phyloP scores from a whole-genome alignment of 495 filamentous ascomycete species.

The Annulohypoxylon maeteangense region DNA sequence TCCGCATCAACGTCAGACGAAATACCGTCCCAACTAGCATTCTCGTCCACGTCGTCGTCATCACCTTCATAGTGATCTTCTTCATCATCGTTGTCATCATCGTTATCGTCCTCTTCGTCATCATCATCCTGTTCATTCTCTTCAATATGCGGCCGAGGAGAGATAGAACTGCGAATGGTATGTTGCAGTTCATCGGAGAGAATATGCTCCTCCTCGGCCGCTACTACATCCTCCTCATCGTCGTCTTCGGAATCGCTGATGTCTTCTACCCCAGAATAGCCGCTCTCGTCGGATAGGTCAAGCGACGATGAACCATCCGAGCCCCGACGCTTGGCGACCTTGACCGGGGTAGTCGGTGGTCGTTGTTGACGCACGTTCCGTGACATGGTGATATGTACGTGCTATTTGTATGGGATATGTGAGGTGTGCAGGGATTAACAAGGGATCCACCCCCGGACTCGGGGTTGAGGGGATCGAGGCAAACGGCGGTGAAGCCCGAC shows the following conservation, averaged over 20 bases:
- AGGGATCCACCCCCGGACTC: conserved; percentile 35
- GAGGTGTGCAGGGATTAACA: conserved; percentile 34
- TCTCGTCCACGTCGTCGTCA: conserved; percentile 56
- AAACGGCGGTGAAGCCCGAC: conserved; percentile 54
- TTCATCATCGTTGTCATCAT: conserved; percentile 52
- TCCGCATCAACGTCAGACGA: conserved; percentile 58
- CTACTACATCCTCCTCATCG: conserved; percentile 76
- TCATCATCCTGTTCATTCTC: conserved; percentile 50
- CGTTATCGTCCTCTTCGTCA: conserved; percentile 52
- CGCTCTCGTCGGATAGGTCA: conserved; percentile 71
- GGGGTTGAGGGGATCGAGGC: conserved; percentile 36
- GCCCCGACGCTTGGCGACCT: conserved; percentile 51
- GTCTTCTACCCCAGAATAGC: conserved; percentile 77
- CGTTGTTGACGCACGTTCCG: conserved; percentile 64
- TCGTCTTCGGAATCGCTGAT: conserved; percentile 79
- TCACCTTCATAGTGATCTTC: conserved; percentile 51
- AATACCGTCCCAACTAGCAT: conserved; percentile 68
- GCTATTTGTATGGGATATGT: conserved; percentile 23
- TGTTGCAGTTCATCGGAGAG: conserved; percentile 56
- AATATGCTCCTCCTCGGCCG: conserved; percentile 78
- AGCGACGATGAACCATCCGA: conserved; percentile 58
- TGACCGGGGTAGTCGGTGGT: conserved; percentile 54
- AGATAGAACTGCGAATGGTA: conserved; percentile 41
- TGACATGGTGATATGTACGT: conserved; percentile 53
- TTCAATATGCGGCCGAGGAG: conserved; percentile 57